Evolutionary conservation across 1,284 basidiomycete genomes (phyloP).

Genomic region (Ceratobasidium sp.): DNA sequence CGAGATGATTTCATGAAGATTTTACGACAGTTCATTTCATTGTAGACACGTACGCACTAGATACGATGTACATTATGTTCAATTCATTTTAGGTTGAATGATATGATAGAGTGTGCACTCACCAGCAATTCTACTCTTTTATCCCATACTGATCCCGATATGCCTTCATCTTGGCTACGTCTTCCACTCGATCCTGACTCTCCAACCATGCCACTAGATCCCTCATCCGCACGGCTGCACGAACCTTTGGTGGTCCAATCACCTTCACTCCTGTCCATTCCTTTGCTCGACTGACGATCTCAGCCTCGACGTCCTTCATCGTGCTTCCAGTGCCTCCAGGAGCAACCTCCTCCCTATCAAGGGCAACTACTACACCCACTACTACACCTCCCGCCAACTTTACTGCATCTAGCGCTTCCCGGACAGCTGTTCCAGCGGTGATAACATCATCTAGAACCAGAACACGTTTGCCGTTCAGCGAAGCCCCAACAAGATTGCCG

Average conservation of each 20-base stretch:
- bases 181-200: constrained; percentile 71
- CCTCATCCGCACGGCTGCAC: constrained; percentile 83
- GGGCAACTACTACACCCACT: constrained; percentile 90
- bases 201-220: constrained; percentile 90
- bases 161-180: constrained; percentile 80
- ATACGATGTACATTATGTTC: not conserved
- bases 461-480: constrained; percentile 82
- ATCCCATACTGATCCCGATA: constrained; percentile 87
- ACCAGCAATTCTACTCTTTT: constrained; percentile 45
- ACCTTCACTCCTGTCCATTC: constrained; percentile 5
- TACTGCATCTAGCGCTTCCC: constrained; percentile 83
- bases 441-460: constrained; percentile 97
- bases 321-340: constrained; percentile 64
- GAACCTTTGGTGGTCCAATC: constrained; percentile 74
- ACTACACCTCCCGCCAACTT: constrained; percentile 77
- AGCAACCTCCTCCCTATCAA: constrained; percentile 87
- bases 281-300: constrained; percentile 62
- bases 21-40: not conserved
- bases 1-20: not conserved
- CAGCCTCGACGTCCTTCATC: constrained; percentile 85
- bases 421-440: constrained; percentile 93
- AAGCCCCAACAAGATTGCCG: constrained; percentile 90
- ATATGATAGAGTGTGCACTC: not conserved
- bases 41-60: not conserved
- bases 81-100: not conserved